A percentile compares a stretch with the other conserved stretches of the same genome.
phyloP scores from a whole-genome alignment of 306 rosid species.

The Chamaecrista fasciculata region DNA sequence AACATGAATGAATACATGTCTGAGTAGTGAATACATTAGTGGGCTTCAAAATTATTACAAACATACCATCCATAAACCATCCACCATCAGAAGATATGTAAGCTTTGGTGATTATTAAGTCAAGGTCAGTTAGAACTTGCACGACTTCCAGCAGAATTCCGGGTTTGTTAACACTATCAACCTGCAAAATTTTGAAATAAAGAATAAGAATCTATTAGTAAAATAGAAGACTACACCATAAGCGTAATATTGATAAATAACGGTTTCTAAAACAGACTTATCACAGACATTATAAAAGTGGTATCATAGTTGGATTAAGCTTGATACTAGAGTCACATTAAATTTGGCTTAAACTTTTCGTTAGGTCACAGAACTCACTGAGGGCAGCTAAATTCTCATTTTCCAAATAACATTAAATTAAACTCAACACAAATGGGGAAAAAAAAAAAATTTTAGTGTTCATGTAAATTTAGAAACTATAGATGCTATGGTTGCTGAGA shows the following conservation, averaged over 20 bases:
- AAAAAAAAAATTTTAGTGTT: not conserved
- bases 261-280: constrained; percentile 14
- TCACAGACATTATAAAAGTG: not conserved
- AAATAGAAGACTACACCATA: not conserved
- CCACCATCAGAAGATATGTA: constrained; percentile 81
- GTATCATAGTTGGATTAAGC: constrained; percentile 2
- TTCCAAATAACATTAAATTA: not conserved
- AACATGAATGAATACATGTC: constrained; percentile 7
- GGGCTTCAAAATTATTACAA: constrained; percentile 14
- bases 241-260: not conserved
- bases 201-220: constrained; percentile 15
- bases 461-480: not conserved
- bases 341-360: not conserved
- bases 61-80: constrained; percentile 89
- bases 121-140: constrained; percentile 71
- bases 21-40: not conserved
- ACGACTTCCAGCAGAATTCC: constrained; percentile 87
- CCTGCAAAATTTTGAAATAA: constrained; percentile 32
- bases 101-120: constrained; percentile 73
- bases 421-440: not conserved
- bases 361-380: not conserved
- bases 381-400: not conserved
- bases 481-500: constrained; percentile 15
- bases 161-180: constrained; percentile 74
- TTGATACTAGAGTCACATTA: not conserved